Evolutionary conservation across 23 red algal genomes (phyloP).

Genomic region (Cyanidium caldarium): DNA sequence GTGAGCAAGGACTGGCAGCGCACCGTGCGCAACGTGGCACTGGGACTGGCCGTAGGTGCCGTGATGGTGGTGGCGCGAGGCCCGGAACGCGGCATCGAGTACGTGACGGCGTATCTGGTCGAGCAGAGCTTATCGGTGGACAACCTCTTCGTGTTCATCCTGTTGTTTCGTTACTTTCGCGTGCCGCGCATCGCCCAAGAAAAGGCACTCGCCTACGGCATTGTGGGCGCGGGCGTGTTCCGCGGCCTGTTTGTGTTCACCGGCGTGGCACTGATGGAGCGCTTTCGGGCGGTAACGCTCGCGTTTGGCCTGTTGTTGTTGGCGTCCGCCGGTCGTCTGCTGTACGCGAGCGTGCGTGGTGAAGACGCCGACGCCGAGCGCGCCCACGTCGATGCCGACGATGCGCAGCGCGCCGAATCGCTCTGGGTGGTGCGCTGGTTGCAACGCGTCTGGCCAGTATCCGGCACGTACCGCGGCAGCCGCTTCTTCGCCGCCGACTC

Average conservation of each 20-base stretch:
- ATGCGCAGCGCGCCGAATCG: slow-evolving; percentile 26
- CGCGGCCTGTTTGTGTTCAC: slow-evolving; percentile 65
- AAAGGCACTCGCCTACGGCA: slow-evolving; percentile 60
- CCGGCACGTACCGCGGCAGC: slow-evolving; percentile 23
- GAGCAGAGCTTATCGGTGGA: slow-evolving; percentile 82
- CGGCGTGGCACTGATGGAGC: slow-evolving; percentile 49
- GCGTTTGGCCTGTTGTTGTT: slow-evolving; percentile 52
- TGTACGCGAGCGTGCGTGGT: slow-evolving; percentile 4
- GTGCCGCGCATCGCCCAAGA: slow-evolving; percentile 63
- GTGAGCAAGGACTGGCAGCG: background rate
- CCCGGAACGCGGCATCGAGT: slow-evolving; percentile 40
- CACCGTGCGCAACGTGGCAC: background rate
- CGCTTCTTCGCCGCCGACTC: slow-evolving; percentile 36
- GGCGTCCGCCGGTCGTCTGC: slow-evolving; percentile 38
- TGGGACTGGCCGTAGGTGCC: background rate
- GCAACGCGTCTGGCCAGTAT: slow-evolving; percentile 27
- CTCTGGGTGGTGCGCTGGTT: slow-evolving; percentile 34
- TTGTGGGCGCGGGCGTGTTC: slow-evolving; percentile 50
- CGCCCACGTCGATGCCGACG: slow-evolving; percentile 30
- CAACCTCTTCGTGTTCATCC: slow-evolving; percentile 92
- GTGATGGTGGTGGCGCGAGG: background rate
- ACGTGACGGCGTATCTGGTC: slow-evolving; percentile 70
- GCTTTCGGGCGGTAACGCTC: slow-evolving; percentile 49
- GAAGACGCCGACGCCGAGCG: slow-evolving; percentile 27
- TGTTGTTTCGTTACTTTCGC: slow-evolving; percentile 78